Conservation (phyloP, 805 yeast genomes). For the Lachancea sp. region DNA sequence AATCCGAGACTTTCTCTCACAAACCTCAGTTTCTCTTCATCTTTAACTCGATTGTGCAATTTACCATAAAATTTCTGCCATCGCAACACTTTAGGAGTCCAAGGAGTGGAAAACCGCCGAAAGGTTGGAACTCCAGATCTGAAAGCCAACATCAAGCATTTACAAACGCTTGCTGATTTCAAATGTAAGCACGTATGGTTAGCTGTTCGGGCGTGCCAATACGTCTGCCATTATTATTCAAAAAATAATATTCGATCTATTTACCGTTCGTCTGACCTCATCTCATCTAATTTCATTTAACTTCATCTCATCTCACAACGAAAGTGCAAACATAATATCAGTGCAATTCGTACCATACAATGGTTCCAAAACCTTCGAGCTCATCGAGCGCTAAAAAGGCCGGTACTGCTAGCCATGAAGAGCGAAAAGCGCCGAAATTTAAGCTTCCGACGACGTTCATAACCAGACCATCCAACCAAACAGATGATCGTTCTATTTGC, state of each 20-base stretch:
- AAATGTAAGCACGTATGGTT: no score
- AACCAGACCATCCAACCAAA: constrained; percentile 31
- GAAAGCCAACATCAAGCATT: background rate
- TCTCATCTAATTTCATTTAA: constrained; percentile 2
- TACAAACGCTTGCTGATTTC: no score
- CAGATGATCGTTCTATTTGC: constrained; percentile 30
- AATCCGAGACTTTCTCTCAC: constrained; percentile 9
- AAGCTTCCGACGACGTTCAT: constrained; percentile 37
- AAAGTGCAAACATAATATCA: background rate
- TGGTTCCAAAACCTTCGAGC: constrained; percentile 28
- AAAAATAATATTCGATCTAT: background rate
- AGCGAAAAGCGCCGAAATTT: constrained; percentile 22
- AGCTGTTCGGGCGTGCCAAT: no score
- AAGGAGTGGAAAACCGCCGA: background rate
- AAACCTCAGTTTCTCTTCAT: constrained; percentile 3
- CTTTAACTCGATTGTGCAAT: constrained; percentile 1
- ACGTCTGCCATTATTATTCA: no score
- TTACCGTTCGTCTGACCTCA: background rate
- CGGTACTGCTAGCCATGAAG: constrained; percentile 14
- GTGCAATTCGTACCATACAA: constrained; percentile 3
- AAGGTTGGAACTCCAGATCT: background rate
- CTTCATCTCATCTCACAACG: background rate
- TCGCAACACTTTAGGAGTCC: background rate
- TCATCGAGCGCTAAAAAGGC: constrained; percentile 27
- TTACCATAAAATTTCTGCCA: background rate